Percentiles rank a stretch among this genome's conserved stretches.
Conservation (phyloP, 495 filamentous ascomycete species). For the Durotheca rogersii region DNA sequence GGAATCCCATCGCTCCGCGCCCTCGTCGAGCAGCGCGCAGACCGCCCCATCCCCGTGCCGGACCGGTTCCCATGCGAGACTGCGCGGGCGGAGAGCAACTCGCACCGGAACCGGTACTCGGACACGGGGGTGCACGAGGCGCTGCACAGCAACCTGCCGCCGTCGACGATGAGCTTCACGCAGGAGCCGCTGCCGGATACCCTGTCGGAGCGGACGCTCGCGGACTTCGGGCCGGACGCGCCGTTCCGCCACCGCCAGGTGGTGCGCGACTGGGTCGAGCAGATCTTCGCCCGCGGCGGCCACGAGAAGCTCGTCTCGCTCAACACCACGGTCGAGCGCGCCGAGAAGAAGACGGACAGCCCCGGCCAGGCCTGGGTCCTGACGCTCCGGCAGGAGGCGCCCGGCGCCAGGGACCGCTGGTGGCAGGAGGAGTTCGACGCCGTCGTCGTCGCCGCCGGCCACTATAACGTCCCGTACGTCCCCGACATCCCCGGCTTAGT, state of each 20-base stretch:
- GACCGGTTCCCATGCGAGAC: slow-evolving; percentile 39
- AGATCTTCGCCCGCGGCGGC: slow-evolving; percentile 22
- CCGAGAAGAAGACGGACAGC: slow-evolving; percentile 13
- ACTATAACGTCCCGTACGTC: slow-evolving; percentile 8
- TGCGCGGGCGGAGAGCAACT: slow-evolving; percentile 38
- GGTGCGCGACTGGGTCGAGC: slow-evolving; percentile 26
- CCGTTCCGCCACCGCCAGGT: slow-evolving; percentile 31
- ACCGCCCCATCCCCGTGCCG: slow-evolving; percentile 9
- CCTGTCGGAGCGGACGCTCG: slow-evolving; percentile 12
- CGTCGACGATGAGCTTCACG: slow-evolving; percentile 27
- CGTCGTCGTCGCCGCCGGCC: slow-evolving; percentile 13
- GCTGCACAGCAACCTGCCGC: slow-evolving; percentile 36
- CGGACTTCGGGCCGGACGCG: slow-evolving; percentile 20
- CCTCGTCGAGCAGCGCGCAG: background rate
- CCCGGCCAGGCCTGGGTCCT: too few relatives aligned
- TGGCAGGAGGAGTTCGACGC: slow-evolving; percentile 17
- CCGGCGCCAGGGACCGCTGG: slow-evolving; percentile 12
- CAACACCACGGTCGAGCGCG: slow-evolving; percentile 34
- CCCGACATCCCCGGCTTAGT: slow-evolving; percentile 1
- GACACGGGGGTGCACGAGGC: slow-evolving; percentile 38
- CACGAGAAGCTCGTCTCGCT: slow-evolving; percentile 25
- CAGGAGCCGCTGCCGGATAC: slow-evolving; percentile 30
- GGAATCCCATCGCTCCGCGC: background rate
- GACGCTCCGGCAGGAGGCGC: slow-evolving; percentile 1
- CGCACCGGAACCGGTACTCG: slow-evolving; percentile 43